Evolutionary conservation across 2,329 filamentous ascomycete species (phyloP).

Genomic region (Thermoascus crustaceus): DNA sequence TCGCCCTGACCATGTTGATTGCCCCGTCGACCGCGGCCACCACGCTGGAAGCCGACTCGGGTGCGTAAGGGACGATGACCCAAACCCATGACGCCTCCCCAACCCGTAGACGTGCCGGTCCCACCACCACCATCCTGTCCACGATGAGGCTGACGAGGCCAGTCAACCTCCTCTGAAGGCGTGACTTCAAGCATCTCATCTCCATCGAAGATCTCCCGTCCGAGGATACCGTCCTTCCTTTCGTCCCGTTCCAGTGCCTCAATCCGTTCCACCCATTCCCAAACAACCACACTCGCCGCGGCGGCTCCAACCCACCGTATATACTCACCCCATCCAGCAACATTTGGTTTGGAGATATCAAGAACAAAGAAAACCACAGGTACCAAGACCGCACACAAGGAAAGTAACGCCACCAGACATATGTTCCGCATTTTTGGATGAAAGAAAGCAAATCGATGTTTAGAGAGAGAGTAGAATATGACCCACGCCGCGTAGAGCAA

Average conservation of each 20-base stretch:
- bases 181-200: constrained; percentile 79
- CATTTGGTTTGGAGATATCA: constrained; percentile 75
- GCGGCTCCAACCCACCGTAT: constrained; percentile 94
- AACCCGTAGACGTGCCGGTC: constrained; percentile 28
- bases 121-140: constrained; percentile 33
- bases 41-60: constrained; percentile 22
- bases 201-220: constrained; percentile 84
- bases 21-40: constrained; percentile 13
- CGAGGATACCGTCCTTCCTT: constrained; percentile 86
- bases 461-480: constrained; percentile 85
- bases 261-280: constrained; percentile 96
- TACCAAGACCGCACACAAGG: constrained; percentile 72
- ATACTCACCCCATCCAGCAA: constrained; percentile 90
- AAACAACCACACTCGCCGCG: constrained; percentile 90
- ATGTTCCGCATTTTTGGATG: constrained; percentile 89
- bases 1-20: constrained; percentile 10
- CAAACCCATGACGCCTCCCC: constrained; percentile 31
- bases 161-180: constrained; percentile 50
- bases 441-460: constrained; percentile 84
- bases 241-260: constrained; percentile 88
- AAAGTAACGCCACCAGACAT: constrained; percentile 67
- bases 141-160: constrained; percentile 26
- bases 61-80: constrained; percentile 29
- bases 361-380: constrained; percentile 90
- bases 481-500: constrained; percentile 90